phyloP scores from a whole-genome alignment of 1,139 yeast genomes.

The Scheffersomyces titani region DNA sequence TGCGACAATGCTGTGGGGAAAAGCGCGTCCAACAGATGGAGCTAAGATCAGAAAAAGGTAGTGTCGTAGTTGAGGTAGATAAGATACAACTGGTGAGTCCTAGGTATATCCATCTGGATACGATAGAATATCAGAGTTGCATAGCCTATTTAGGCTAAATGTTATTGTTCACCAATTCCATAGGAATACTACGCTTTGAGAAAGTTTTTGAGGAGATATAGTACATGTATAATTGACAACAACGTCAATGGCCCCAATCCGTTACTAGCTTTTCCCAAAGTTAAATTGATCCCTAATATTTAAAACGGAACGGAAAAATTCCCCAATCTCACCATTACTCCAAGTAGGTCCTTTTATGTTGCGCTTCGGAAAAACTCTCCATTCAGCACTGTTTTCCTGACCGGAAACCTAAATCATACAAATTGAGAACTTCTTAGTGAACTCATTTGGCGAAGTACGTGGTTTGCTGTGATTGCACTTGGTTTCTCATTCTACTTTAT shows the following conservation, averaged over 20 bases:
- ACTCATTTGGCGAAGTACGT: neutral
- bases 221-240: neutral
- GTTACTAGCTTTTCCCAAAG: neutral
- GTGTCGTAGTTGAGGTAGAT: neutral
- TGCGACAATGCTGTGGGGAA: neutral
- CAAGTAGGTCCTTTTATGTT: neutral
- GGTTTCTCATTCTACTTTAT: neutral
- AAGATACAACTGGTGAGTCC: neutral
- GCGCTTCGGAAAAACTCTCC: neutral
- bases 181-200: neutral
- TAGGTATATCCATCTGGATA: neutral
- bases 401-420: neutral
- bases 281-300: too few relatives aligned
- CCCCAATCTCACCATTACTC: neutral
- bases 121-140: neutral
- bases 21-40: neutral
- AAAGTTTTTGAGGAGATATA: neutral
- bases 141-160: neutral
- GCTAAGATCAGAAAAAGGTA: neutral
- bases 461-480: neutral
- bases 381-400: neutral
- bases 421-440: neutral
- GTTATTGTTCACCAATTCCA: neutral
- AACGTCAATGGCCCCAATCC: neutral
- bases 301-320: neutral